phyloP scores from a whole-genome alignment of 2,329 filamentous ascomycete species.

The Clonostachys rosea region DNA sequence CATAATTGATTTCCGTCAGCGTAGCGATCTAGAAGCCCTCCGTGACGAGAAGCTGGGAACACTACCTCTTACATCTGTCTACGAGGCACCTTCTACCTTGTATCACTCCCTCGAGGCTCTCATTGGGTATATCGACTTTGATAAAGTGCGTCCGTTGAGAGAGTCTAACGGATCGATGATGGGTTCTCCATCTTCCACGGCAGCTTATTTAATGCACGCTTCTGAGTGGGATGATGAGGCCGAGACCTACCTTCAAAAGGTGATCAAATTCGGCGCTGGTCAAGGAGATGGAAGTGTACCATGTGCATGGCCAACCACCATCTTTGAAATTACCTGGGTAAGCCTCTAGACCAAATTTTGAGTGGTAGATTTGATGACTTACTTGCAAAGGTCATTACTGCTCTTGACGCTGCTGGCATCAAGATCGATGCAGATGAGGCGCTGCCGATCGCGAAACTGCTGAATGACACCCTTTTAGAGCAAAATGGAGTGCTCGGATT shows the following conservation, averaged over 20 bases:
- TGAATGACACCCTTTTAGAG: not conserved
- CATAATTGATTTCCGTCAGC: too few species aligned
- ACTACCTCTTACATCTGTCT: not conserved
- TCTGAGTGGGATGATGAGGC: conserved; percentile 7
- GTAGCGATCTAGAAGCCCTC: not conserved
- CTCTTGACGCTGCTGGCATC: too few species aligned
- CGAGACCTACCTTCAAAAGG: conserved; percentile 7
- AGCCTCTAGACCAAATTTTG: not conserved
- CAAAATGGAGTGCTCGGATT: conserved; percentile 6
- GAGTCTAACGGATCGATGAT: conserved; percentile 7
- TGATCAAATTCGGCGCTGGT: conserved; percentile 1
- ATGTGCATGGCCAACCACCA: conserved; percentile 6
- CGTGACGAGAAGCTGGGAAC: conserved; percentile 3
- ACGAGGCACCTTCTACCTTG: not conserved
- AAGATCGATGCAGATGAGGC: conserved; percentile 1
- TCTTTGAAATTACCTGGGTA: conserved; percentile 6
- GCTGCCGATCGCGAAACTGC: not conserved
- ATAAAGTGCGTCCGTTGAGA: not conserved
- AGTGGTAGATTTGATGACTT: conserved; percentile 2
- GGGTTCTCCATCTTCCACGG: conserved; percentile 9
- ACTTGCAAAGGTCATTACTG: too few species aligned
- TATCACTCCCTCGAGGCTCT: conserved; percentile 11
- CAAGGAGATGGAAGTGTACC: conserved; percentile 5
- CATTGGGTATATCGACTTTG: conserved; percentile 8
- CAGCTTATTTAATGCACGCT: conserved; percentile 9